These are phyloP conservation scores for Rhododendron ovatum DNA, from an alignment of 148 eudicot species.

Conservation along the genomic window DNA sequence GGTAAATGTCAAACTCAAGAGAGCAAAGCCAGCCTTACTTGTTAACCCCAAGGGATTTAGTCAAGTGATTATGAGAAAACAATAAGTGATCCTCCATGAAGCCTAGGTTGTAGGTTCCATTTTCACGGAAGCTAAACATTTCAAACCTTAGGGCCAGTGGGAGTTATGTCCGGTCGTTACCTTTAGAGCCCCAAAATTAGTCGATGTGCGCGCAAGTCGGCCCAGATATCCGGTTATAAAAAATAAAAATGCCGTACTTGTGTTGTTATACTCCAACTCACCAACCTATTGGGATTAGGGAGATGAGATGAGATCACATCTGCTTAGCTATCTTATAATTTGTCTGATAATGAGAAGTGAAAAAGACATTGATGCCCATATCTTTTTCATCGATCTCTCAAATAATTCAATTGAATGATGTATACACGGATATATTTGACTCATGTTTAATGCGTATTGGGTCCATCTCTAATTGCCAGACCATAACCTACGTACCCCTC, in stretches of 20 bases:
- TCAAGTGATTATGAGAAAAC: too few species aligned
- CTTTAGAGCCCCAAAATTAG: too few species aligned
- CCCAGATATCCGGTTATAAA: too few species aligned
- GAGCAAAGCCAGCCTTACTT: background rate
- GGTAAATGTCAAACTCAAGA: background rate
- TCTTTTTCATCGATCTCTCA: background rate
- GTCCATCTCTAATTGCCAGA: background rate
- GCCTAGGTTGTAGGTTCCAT: too few species aligned
- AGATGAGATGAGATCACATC: background rate
- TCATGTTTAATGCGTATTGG: constrained; percentile 1
- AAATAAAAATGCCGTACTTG: too few species aligned
- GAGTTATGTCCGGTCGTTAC: too few species aligned
- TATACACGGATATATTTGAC: background rate
- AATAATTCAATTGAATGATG: background rate
- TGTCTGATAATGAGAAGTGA: background rate
- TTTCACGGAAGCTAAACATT: too few species aligned
- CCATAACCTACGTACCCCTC: background rate
- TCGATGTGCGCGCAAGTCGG: too few species aligned
- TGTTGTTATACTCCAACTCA: background rate
- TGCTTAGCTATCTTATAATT: background rate
- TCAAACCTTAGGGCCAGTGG: too few species aligned
- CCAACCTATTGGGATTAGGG: background rate
- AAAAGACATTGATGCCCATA: background rate
- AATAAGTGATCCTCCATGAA: too few species aligned
- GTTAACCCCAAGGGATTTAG: too few species aligned